These are phyloP conservation scores for Mucor saturninus DNA, from an alignment of 371 early-diverging fungal genomes.

Conservation along the genomic window DNA sequence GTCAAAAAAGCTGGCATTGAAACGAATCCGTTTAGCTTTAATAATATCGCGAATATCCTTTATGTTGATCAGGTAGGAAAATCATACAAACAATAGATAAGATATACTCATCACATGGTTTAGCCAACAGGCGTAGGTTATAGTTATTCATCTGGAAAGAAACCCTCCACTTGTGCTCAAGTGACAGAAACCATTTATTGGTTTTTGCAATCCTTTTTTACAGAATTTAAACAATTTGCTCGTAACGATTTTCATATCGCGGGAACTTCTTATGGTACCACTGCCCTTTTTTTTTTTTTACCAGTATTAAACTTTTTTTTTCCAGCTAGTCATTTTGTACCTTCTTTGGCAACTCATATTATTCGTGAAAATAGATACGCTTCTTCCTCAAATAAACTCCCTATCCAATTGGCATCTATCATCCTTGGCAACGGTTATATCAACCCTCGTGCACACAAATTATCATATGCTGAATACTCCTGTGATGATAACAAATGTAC, in stretches of 20 bases:
- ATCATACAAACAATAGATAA: neutral
- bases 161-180: conserved; percentile 10
- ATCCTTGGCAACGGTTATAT: conserved; percentile 91
- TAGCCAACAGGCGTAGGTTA: conserved; percentile 81
- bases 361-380: conserved; percentile 63
- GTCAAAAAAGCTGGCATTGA: conserved; percentile 54
- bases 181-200: conserved; percentile 63
- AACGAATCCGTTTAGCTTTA: conserved; percentile 75
- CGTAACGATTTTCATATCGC: conserved; percentile 52
- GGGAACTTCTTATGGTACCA: conserved; percentile 65
- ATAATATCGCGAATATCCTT: conserved; percentile 67
- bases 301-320: neutral
- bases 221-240: conserved; percentile 1
- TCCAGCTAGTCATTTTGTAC: conserved; percentile 74
- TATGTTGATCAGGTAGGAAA: conserved; percentile 71
- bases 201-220: conserved; percentile 73
- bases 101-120: conserved; percentile 12
- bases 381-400: conserved; percentile 28
- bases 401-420: conserved; percentile 57
- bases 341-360: conserved; percentile 72
- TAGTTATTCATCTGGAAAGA: conserved; percentile 58
- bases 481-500: conserved; percentile 51
- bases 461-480: conserved; percentile 84
- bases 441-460: conserved; percentile 82
- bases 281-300: conserved; percentile 12